phyloP scores from a whole-genome alignment of 345 rosid genomes.

The Salix udensis region DNA sequence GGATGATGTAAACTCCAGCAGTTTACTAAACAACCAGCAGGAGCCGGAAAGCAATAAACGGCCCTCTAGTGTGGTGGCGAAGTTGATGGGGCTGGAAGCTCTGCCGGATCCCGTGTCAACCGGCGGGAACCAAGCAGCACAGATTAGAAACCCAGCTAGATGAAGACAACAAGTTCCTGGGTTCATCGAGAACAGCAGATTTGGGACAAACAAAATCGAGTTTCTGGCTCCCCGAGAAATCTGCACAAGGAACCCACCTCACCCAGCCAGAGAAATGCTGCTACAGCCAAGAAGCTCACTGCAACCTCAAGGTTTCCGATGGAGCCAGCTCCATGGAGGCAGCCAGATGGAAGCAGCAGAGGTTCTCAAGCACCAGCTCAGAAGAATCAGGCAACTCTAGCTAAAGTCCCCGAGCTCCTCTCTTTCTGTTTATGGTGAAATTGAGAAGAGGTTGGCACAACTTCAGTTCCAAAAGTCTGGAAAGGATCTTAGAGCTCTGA shows the following conservation, averaged over 20 bases:
- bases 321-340: conserved; percentile 70
- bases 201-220: conserved; percentile 32
- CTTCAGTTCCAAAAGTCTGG: conserved; percentile 70
- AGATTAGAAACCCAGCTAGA: conserved; percentile 14
- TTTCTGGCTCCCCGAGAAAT: conserved; percentile 48
- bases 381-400: conserved; percentile 25
- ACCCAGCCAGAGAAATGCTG: conserved; percentile 36
- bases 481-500: conserved; percentile 82
- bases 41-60: conserved; percentile 53
- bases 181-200: conserved; percentile 28
- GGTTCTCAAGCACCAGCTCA: conserved; percentile 34
- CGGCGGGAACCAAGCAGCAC: conserved; percentile 18
- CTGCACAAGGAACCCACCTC: conserved; percentile 39
- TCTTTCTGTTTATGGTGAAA: conserved; percentile 65
- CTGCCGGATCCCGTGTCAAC: conserved; percentile 37
- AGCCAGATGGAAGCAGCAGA: conserved; percentile 50
- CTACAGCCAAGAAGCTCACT: conserved; percentile 38
- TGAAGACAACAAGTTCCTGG: conserved; percentile 27
- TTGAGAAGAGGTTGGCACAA: conserved; percentile 72
- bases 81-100: conserved; percentile 84
- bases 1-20: conserved; percentile 12
- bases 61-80: conserved; percentile 70
- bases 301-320: conserved; percentile 48
- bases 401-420: conserved; percentile 29
- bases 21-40: conserved; percentile 30